Base-by-base conservation (phyloP, 768 basidiomycete species). In the Xerocomellus intermedius region DNA sequence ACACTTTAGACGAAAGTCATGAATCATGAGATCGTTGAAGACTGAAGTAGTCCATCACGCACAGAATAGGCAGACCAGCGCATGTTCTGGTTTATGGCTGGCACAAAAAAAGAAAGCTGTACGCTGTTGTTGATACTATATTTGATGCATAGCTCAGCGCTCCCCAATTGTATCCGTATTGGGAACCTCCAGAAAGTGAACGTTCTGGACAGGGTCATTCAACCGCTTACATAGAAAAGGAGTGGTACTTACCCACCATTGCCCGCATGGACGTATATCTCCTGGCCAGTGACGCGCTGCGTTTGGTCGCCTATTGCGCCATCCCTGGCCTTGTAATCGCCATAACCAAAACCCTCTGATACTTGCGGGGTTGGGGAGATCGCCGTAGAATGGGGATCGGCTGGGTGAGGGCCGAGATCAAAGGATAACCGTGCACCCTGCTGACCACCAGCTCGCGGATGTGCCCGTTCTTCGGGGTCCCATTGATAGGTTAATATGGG, bases 171-270 rank as follows among this genome's bases (percentile, higher is more conserved):
- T 51, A 99, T 79, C 58, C 86, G 83, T 45, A 98, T 83, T 64
- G 86, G 77, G 74, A 98, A 98, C 50, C 96, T 81, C 90, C 94
- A 98, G 75, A 99, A 99, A 1, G 92, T 92, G 66, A 83, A 94
- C 0, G 88, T 87, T 5, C 94, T 95, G 55, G 30, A 45, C 24
- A 38, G 8, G 2, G 32, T 63, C 36, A 55, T 45, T 45, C 17
- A 30, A 44, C 24, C 5, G 10, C 5, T n/a, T 22, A 16, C 38
- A 30, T 9, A 24, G 39, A 35, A 35, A 24, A 5, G 16, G 19
- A 17, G 13, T 12, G 21, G n/a, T 13, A 69, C 80, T 48, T 57
- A 81, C 83, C 84, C 82, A 46, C 78, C 76, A 50, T 69, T 68
- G 22, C 85, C 82, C 14, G 75, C 77, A 67, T 87, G 84, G 7